Base-by-base conservation (phyloP, 2,329 filamentous ascomycete species). In the Penicillium sp. region DNA sequence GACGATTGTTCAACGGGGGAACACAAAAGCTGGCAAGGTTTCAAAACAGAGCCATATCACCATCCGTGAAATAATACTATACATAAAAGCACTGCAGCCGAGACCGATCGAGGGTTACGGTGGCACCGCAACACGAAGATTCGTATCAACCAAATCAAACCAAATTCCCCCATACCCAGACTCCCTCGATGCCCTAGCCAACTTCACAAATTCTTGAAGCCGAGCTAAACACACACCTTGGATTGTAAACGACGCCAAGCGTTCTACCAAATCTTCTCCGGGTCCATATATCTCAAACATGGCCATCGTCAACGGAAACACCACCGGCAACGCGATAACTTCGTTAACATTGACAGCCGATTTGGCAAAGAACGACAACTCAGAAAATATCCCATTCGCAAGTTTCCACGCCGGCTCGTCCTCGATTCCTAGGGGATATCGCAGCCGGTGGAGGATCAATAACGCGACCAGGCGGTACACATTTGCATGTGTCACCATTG, bases 401-500 rank as follows among this genome's bases (percentile, higher is more conserved):
- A 67, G 59, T 21, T 50, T 49, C 21, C 47, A 49, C 15, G 59
- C 68, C 8, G 57, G 27, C 12, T 54, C 64, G 35, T 74, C 71
- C 29, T 68, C 63, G 2, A 67, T 55, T 13, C 71, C 71, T 7
- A 74, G 61, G 8, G 70, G 70, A 54, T 70, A 68, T 31, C 68
- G 59, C 31, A 72, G 52, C 1, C 71, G 68, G 50, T 74, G 72
- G 33, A 72, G 63, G 17, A 72, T 51, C 25, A 73, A 58, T 23
- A 73, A 58, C 36, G 59, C 66, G 2, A 67, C 69, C 2, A 65
- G 41, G 12, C 67, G 66, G 60, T 73, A 74, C 10, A 70, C 61
- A n/a, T 60, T 63, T 12, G 71, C 69, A 47, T 74, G 72, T 8
- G 70, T 66, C 21, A 66, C 53, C 65, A 74, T 71, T 8, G 59